Conservation (phyloP, 345 rosid genomes). For the Corchorus capsularis region DNA sequence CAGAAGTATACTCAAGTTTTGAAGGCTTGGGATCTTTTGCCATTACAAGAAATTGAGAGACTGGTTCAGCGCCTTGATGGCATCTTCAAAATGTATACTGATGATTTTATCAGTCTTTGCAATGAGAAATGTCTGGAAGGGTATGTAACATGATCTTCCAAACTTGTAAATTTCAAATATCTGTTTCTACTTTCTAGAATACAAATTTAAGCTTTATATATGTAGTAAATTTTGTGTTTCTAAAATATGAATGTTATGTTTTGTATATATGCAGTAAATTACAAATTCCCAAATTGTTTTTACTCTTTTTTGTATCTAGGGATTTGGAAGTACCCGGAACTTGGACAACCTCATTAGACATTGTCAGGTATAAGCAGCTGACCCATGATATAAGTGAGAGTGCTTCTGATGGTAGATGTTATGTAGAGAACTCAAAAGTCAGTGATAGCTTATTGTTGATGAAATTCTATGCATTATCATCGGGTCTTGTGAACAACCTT, state of each 20-base stretch:
- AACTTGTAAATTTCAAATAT: no score
- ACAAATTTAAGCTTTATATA: no score
- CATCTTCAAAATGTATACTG: slow-evolving; percentile 33
- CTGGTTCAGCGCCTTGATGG: slow-evolving; percentile 43
- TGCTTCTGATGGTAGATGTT: slow-evolving; percentile 24
- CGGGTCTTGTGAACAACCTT: slow-evolving; percentile 35
- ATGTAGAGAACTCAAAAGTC: slow-evolving; percentile 46
- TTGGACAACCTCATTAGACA: slow-evolving; percentile 33
- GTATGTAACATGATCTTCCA: slow-evolving; percentile 30
- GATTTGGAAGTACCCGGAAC: slow-evolving; percentile 44
- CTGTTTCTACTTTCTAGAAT: no score
- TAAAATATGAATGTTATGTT: no score
- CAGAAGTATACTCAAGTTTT: slow-evolving; percentile 35
- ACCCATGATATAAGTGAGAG: slow-evolving; percentile 20
- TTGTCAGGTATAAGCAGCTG: slow-evolving; percentile 25
- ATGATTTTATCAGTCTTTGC: slow-evolving; percentile 45
- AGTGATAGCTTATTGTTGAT: slow-evolving; percentile 49
- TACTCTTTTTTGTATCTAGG: slow-evolving; percentile 23
- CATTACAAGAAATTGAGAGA: slow-evolving; percentile 34
- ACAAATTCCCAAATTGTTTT: not conserved
- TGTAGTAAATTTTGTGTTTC: no score
- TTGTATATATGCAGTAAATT: no score
- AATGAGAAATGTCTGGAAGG: slow-evolving; percentile 45
- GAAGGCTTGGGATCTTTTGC: slow-evolving; percentile 57
- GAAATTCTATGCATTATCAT: slow-evolving; percentile 56